A percentile compares a stretch with the other conserved stretches of the same genome.
Conservation (phyloP, 108 stramenopile species). For the Nannochloropsis salina region DNA sequence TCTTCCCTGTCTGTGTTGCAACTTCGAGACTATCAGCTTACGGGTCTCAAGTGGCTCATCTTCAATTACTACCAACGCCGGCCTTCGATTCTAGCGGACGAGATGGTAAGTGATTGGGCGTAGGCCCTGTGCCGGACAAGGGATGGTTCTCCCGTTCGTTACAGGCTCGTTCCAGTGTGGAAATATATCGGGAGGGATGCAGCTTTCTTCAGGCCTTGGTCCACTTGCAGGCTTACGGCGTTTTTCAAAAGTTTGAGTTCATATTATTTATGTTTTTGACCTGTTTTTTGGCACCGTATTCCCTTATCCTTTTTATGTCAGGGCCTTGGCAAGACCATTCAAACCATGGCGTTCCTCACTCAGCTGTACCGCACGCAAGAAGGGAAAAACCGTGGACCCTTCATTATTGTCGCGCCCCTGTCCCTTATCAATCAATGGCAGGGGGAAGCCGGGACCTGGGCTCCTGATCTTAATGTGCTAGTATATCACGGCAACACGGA, state of each 20-base stretch:
- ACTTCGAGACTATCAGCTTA: conserved; percentile 87
- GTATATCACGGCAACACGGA: conserved; percentile 88
- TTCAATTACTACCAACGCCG: conserved; percentile 81
- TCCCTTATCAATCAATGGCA: conserved; percentile 89
- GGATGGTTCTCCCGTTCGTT: neutral
- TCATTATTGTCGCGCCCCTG: conserved; percentile 87
- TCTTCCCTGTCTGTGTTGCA: conserved; percentile 29
- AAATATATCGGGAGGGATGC: neutral
- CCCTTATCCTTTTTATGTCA: too few relatives aligned
- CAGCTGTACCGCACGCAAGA: conserved; percentile 37
- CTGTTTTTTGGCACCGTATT: neutral
- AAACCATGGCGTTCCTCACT: conserved; percentile 88
- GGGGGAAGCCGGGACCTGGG: conserved; percentile 77
- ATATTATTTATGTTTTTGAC: conserved; percentile 62
- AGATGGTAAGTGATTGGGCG: conserved; percentile 62
- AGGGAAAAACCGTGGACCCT: conserved; percentile 65
- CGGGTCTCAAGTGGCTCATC: conserved; percentile 92
- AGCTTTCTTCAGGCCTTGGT: neutral
- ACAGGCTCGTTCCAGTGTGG: neutral
- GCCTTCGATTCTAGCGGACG: conserved; percentile 87
- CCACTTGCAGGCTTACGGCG: neutral
- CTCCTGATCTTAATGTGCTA: conserved; percentile 82
- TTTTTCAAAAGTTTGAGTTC: neutral
- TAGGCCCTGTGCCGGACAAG: neutral
- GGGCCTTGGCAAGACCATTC: conserved; percentile 82